Conservation (phyloP, 2,329 filamentous ascomycete genomes). For the Venturia nashicola region DNA sequence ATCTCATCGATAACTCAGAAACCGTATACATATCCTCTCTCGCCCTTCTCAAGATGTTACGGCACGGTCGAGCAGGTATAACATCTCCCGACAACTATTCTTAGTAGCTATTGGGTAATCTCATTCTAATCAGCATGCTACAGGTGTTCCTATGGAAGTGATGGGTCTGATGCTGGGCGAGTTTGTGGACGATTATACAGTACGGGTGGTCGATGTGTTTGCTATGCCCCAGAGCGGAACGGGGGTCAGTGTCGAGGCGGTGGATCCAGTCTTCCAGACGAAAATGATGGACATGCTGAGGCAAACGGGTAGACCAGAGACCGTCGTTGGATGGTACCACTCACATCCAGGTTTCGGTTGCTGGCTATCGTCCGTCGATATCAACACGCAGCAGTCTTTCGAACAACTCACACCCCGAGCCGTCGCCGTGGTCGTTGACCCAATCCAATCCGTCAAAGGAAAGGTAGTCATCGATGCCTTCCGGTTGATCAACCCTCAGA, state of each 20-base stretch:
- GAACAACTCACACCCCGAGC: slow-evolving; percentile 95
- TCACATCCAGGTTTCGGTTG: slow-evolving; percentile 98
- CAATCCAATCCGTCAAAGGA: slow-evolving; percentile 98
- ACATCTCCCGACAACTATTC: slow-evolving; percentile 25
- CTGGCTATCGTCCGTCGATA: slow-evolving; percentile 98
- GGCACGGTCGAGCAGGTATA: slow-evolving; percentile 72
- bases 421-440: slow-evolving; percentile 94
- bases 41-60: slow-evolving; percentile 94
- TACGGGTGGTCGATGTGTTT: slow-evolving; percentile 96
- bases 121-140: not conserved
- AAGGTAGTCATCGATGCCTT: slow-evolving; percentile 99
- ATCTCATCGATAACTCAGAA: slow-evolving; percentile 96
- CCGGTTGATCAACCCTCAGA: slow-evolving; percentile 95
- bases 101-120: not conserved
- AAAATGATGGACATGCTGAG: slow-evolving; percentile 99
- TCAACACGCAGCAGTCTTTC: slow-evolving; percentile 99
- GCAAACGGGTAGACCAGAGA: slow-evolving; percentile 94
- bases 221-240: slow-evolving; percentile 99
- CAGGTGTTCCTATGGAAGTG: slow-evolving; percentile 86
- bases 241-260: slow-evolving; percentile 93
- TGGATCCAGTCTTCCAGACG: slow-evolving; percentile 96
- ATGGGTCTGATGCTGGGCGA: slow-evolving; percentile 99
- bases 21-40: slow-evolving; percentile 98
- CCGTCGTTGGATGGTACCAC: slow-evolving; percentile 98
- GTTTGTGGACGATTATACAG: slow-evolving; percentile 98